A percentile compares a stretch with the other conserved stretches of the same genome.
Evolutionary conservation across 441 rosid genomes (phyloP).

Genomic region (Iberis amara): DNA sequence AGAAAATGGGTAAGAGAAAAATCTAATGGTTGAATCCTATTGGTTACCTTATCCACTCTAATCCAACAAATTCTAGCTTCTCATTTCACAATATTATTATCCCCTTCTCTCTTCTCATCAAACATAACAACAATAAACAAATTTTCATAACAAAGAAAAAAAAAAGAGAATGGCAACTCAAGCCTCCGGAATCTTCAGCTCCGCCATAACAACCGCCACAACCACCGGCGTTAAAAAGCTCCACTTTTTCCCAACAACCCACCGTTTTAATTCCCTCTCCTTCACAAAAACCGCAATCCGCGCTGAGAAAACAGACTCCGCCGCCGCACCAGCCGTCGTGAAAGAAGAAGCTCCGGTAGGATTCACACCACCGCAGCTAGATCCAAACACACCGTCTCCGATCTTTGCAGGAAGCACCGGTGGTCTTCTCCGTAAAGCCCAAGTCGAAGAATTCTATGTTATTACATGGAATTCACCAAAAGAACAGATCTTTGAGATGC

Average conservation of each 20-base stretch:
- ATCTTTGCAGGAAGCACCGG: constrained; percentile 85
- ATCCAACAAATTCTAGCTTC: constrained; percentile 26
- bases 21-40: constrained; percentile 30
- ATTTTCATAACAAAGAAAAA: not conserved
- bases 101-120: constrained; percentile 17
- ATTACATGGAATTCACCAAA: constrained; percentile 78
- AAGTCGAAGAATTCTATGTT: constrained; percentile 74
- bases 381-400: constrained; percentile 70
- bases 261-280: constrained; percentile 35
- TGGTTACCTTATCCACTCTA: constrained; percentile 32
- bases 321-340: constrained; percentile 33
- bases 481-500: constrained; percentile 82
- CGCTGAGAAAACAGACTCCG: constrained; percentile 29
- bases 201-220: constrained; percentile 35
- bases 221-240: constrained; percentile 33
- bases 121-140: not conserved
- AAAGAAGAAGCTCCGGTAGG: constrained; percentile 61
- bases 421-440: constrained; percentile 64
- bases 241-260: constrained; percentile 31
- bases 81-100: constrained; percentile 27
- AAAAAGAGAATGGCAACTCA: constrained; percentile 38
- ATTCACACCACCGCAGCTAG: constrained; percentile 69
- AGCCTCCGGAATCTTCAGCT: constrained; percentile 37
- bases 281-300: constrained; percentile 38
- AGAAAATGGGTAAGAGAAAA: constrained; percentile 30